A percentile compares a stretch with the other conserved stretches of the same genome.
Evolutionary conservation across 371 early-diverging fungal genomes (phyloP).

Genomic region (Rhizopus delemar): DNA sequence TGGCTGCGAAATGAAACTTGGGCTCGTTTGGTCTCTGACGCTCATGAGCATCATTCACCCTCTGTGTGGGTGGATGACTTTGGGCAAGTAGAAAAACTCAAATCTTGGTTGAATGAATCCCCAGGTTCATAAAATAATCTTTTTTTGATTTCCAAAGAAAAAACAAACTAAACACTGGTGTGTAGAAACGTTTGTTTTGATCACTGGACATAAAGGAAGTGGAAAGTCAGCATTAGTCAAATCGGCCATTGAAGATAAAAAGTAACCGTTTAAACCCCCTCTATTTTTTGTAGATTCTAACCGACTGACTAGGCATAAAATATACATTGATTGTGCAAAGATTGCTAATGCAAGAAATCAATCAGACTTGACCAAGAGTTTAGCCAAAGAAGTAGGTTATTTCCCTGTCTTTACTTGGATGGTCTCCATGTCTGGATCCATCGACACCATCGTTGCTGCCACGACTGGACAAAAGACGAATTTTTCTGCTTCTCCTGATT

Average conservation of each 20-base stretch:
- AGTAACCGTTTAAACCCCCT: slow-evolving; percentile 18
- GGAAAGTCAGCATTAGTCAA: slow-evolving; percentile 63
- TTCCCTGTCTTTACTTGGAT: slow-evolving; percentile 83
- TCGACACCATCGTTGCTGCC: slow-evolving; percentile 81
- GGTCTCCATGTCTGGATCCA: slow-evolving; percentile 64
- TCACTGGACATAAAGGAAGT: slow-evolving; percentile 63
- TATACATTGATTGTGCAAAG: slow-evolving; percentile 79
- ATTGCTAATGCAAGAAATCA: slow-evolving; percentile 75
- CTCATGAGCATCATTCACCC: background rate
- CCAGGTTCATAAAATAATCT: slow-evolving; percentile 48
- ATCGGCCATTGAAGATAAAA: slow-evolving; percentile 53
- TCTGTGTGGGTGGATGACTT: slow-evolving; percentile 64
- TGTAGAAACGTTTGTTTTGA: slow-evolving; percentile 63
- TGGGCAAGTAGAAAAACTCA: slow-evolving; percentile 59
- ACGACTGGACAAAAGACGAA: slow-evolving; percentile 87
- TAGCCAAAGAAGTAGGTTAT: slow-evolving; percentile 80
- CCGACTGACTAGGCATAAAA: slow-evolving; percentile 49
- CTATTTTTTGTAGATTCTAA: too few species aligned
- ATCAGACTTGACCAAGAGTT: slow-evolving; percentile 61
- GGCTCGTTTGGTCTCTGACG: slow-evolving; percentile 39
- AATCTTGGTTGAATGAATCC: slow-evolving; percentile 63
- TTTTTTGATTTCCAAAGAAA: background rate
- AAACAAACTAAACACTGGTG: background rate
- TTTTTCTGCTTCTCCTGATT: slow-evolving; percentile 59
- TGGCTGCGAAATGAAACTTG: slow-evolving; percentile 70